Evolutionary conservation across 1,284 basidiomycete genomes (phyloP), one percentile per base, ranked within the genome.

Genomic region (Marasmius fiardii): DNA sequence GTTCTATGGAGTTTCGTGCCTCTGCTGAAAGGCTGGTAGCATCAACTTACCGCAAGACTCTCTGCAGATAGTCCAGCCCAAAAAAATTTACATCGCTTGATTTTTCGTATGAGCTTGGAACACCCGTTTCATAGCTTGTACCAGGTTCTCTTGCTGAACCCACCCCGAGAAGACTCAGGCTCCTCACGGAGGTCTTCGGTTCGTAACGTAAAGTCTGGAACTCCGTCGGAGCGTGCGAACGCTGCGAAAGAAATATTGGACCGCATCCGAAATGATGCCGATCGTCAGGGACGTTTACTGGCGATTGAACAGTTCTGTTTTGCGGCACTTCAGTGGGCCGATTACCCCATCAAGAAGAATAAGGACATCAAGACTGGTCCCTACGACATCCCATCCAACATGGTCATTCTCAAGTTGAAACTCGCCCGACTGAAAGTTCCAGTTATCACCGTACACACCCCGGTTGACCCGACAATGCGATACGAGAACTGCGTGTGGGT

Each of bases 61-160:
- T 83, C 85, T 6, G 65, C 65, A 5, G 61, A 68, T 2, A 31
- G 71, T 7, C 65, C 75, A 4, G 86, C 86, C 61, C 92, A 95
- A 65, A 64, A 71, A 12, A 82, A 78, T 54, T 75, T 98, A 7
- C 83, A 86, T 55, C 68, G 63, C 0, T 72, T 97, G 18, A 76
- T 98, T 18, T 57, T 82, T 1, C 82, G 90, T 10, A 90, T 99
- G 79, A 91, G 90, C 63, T 71, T 72, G 51, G 93, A 98, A 53
- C 97, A 99, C 68, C 95, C 96, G 0, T 98, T 93, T 72, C 97
- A 99, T 67, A 89, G 86, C 61, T 73, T 98, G 5, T 97, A 95
- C 69, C 93, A 96, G 62, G 83, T 99, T 12, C 93, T 89, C 67
- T 91, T 91, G 59, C 67, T 90, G 57, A 74, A 73, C 55, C 77